Percentiles rank a stretch among this genome's conserved stretches.
Conservation (phyloP, 2,329 filamentous ascomycete genomes). For the Paradendryphiella salina region DNA sequence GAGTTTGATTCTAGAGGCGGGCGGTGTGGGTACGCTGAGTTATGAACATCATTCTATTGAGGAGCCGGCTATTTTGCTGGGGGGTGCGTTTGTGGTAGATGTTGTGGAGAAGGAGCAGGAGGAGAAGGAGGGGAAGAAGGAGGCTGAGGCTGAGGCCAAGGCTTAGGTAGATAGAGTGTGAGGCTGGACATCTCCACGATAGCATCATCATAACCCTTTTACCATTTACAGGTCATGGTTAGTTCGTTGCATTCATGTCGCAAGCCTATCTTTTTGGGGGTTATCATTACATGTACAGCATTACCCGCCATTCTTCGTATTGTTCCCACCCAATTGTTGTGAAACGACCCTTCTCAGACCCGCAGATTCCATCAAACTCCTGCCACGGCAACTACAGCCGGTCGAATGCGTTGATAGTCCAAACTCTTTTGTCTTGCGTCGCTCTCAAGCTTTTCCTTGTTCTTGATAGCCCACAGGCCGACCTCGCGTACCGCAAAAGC, state of each 20-base stretch:
- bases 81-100: slow-evolving; percentile 57
- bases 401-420: slow-evolving; percentile 28
- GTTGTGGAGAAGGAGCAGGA: slow-evolving; percentile 49
- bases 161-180: neutral
- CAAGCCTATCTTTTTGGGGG: neutral
- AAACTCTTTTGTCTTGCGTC: slow-evolving; percentile 43
- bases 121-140: slow-evolving; percentile 16
- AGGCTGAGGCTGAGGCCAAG: slow-evolving; percentile 2
- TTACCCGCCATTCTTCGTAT: neutral
- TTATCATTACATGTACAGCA: neutral
- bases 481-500: slow-evolving; percentile 56
- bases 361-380: neutral
- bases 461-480: slow-evolving; percentile 51
- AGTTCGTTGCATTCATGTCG: neutral
- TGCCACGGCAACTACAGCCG: neutral
- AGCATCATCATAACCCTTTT: neutral
- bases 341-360: neutral
- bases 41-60: slow-evolving; percentile 56
- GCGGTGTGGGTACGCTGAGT: slow-evolving; percentile 56
- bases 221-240: neutral
- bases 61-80: slow-evolving; percentile 57
- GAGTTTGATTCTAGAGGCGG: slow-evolving; percentile 75
- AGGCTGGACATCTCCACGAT: neutral
- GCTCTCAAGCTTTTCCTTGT: slow-evolving; percentile 42
- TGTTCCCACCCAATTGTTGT: neutral